Evolutionary conservation across 208 protist species (phyloP).

Genomic region (Leishmania martiniquensis): DNA sequence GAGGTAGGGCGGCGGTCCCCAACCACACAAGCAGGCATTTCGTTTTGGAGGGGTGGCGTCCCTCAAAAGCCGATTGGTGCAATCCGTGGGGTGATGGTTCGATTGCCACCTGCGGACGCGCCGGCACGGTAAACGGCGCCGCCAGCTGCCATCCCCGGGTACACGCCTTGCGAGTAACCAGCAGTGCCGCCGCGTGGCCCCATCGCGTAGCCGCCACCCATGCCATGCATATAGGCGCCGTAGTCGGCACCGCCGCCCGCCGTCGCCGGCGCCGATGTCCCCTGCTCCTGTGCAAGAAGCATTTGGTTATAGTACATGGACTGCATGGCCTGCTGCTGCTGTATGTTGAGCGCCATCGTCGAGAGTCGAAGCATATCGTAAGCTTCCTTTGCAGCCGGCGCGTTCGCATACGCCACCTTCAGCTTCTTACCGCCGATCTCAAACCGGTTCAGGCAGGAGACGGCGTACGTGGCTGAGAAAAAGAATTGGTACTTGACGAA

Average conservation of each 20-base stretch:
- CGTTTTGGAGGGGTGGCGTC: no score
- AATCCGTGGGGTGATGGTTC: constrained; percentile 2
- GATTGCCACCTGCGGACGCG: neutral
- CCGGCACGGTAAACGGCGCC: neutral
- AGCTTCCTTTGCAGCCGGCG: constrained; percentile 56
- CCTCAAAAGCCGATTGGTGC: constrained; percentile 14
- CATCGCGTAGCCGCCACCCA: constrained; percentile 14
- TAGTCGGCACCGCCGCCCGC: constrained; percentile 1
- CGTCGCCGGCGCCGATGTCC: neutral
- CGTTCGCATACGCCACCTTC: constrained; percentile 87
- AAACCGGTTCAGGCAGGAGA: constrained; percentile 82
- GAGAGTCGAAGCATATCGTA: constrained; percentile 49
- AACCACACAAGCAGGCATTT: no score
- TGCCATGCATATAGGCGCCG: constrained; percentile 7
- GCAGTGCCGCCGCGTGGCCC: constrained; percentile 12
- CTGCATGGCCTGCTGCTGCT: constrained; percentile 65
- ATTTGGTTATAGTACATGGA: constrained; percentile 76
- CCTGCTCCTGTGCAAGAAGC: constrained; percentile 41
- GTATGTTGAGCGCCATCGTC: constrained; percentile 52
- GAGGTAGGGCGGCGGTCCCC: no score
- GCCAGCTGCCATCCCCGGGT: neutral
- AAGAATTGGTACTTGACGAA: constrained; percentile 88
- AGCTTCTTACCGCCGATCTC: constrained; percentile 80
- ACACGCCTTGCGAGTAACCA: constrained; percentile 2
- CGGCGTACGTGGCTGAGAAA: constrained; percentile 84